Evolutionary conservation across 495 filamentous ascomycete genomes (phyloP).

Genomic region (Aspergillus coremiiformis): DNA sequence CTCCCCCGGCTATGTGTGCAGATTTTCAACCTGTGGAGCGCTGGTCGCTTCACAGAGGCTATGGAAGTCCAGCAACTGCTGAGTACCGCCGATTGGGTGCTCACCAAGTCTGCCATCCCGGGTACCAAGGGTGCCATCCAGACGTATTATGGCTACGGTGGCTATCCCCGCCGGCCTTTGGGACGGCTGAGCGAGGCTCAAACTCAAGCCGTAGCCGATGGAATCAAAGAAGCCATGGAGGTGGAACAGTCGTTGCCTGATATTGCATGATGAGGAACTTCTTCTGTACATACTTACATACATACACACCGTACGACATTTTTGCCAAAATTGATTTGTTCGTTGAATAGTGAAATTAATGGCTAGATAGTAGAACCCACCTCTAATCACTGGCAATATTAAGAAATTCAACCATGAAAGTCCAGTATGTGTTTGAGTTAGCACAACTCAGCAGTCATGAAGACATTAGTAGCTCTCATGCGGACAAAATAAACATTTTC

Average conservation of each 20-base stretch:
- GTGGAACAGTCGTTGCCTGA: slow-evolving; percentile 50
- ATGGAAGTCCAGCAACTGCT: slow-evolving; percentile 64
- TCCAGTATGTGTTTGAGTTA: no score
- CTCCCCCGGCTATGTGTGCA: slow-evolving; percentile 73
- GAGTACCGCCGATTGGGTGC: slow-evolving; percentile 73
- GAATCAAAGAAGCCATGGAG: slow-evolving; percentile 63
- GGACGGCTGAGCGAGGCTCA: slow-evolving; percentile 50
- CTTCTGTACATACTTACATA: background rate
- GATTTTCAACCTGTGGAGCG: slow-evolving; percentile 71
- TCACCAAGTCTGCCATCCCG: slow-evolving; percentile 79
- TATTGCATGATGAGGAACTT: slow-evolving; percentile 23
- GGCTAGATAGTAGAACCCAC: no score
- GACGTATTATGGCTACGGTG: slow-evolving; percentile 78
- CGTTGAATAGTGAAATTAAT: no score
- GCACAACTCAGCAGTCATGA: no score
- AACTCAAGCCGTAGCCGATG: slow-evolving; percentile 49
- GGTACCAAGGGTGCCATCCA: slow-evolving; percentile 83
- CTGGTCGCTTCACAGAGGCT: slow-evolving; percentile 67
- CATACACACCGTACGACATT: no score
- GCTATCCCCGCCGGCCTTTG: slow-evolving; percentile 66
- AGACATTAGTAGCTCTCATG: no score
- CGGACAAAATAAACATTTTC: no score
- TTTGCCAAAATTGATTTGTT: no score
- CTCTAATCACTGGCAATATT: no score
- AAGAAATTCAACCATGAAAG: no score